These are phyloP conservation scores for Pythium dissotocum DNA, from an alignment of 352 stramenopile species.

Conservation along the genomic window DNA sequence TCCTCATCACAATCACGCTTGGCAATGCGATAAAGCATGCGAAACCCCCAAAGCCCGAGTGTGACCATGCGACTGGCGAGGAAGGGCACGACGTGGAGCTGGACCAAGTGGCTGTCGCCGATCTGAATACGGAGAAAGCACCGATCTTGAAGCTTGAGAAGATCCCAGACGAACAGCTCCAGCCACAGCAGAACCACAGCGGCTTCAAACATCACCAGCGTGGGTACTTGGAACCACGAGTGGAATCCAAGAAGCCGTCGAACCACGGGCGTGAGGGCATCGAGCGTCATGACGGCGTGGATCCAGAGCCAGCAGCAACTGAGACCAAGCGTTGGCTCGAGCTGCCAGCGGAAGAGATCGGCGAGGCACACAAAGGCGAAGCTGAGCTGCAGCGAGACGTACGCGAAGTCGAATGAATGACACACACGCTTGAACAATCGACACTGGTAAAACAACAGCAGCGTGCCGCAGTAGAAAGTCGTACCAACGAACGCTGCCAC, in stretches of 20 bases:
- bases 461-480: neutral
- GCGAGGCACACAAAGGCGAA: constrained; percentile 23
- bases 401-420: constrained; percentile 38
- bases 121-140: constrained; percentile 11
- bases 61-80: constrained; percentile 30
- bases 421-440: constrained; percentile 9
- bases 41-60: constrained; percentile 21
- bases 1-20: constrained; percentile 17
- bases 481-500: neutral
- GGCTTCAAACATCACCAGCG: constrained; percentile 10
- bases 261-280: constrained; percentile 29
- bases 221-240: constrained; percentile 11
- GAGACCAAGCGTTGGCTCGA: neutral
- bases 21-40: constrained; percentile 29
- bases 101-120: neutral
- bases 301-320: constrained; percentile 29
- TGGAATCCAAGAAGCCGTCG: constrained; percentile 19
- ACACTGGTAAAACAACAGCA: constrained; percentile 13
- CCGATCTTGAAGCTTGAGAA: constrained; percentile 24
- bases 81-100: constrained; percentile 28
- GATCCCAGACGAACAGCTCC: constrained; percentile 19
- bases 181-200: constrained; percentile 2
- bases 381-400: constrained; percentile 34
- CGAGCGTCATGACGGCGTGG: constrained; percentile 29
- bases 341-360: constrained; percentile 32